phyloP scores from a whole-genome alignment of 805 yeast genomes.

The Yarrowia divulgata region DNA sequence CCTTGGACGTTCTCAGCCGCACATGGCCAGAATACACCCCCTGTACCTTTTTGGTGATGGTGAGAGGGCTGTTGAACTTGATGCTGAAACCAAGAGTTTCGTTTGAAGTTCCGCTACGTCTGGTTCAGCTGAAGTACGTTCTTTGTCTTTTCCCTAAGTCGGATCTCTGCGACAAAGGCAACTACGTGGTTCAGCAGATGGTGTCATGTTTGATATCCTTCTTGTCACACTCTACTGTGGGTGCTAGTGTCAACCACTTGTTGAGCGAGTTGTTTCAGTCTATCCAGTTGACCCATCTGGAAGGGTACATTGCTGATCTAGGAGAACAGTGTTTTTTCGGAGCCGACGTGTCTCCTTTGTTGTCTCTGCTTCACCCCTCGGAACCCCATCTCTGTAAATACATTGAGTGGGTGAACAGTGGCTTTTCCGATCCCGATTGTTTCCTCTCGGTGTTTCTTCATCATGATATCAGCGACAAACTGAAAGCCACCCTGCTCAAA shows the following conservation, averaged over 20 bases:
- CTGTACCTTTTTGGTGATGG: background rate
- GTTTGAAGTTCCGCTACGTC: conserved; percentile 18
- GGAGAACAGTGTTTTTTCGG: conserved; percentile 21
- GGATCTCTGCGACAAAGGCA: background rate
- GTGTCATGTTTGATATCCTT: conserved; percentile 12
- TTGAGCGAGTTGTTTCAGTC: background rate
- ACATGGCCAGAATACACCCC: background rate
- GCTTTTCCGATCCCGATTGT: conserved; percentile 1
- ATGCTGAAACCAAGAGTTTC: conserved; percentile 10
- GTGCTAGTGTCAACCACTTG: conserved; percentile 7
- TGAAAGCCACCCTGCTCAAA: conserved; percentile 2
- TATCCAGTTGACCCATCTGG: background rate
- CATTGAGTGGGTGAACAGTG: conserved; percentile 13
- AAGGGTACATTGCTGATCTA: background rate
- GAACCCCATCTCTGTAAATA: background rate
- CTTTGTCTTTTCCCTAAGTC: conserved; percentile 8
- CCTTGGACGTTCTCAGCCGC: background rate
- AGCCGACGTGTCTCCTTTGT: background rate
- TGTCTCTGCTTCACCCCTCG: background rate
- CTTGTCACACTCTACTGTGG: background rate
- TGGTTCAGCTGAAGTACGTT: conserved; percentile 14
- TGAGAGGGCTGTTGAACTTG: background rate
- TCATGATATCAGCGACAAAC: background rate
- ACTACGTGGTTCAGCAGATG: conserved; percentile 9
- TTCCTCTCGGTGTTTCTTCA: background rate